Conservation (phyloP, 2,329 filamentous ascomycete species). For the Alternaria incomplexa region DNA sequence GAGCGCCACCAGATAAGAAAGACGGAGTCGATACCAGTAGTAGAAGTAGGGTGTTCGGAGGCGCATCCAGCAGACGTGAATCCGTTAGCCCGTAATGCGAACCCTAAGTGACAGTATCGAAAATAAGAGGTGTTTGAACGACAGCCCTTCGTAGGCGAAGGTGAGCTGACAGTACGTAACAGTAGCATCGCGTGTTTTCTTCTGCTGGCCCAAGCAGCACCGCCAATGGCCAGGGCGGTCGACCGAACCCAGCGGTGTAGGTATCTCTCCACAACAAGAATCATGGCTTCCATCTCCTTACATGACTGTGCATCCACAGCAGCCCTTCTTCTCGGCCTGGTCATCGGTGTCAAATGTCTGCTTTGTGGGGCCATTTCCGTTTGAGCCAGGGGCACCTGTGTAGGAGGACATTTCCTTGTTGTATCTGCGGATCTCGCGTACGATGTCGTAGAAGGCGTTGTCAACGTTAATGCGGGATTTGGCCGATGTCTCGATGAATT, state of each 20-base stretch:
- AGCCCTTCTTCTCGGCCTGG: slow-evolving; percentile 70
- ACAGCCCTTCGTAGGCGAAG: slow-evolving; percentile 18
- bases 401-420: slow-evolving; percentile 98
- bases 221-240: slow-evolving; percentile 33
- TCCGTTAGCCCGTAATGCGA: slow-evolving; percentile 34
- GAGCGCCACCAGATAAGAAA: slow-evolving; percentile 16
- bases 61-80: slow-evolving; percentile 35
- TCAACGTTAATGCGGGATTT: slow-evolving; percentile 99
- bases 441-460: slow-evolving; percentile 97
- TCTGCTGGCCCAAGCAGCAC: slow-evolving; percentile 24
- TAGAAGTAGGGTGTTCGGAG: slow-evolving; percentile 23
- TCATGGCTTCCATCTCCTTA: slow-evolving; percentile 50
- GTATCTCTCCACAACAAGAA: slow-evolving; percentile 24
- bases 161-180: slow-evolving; percentile 42
- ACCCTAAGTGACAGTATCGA: slow-evolving; percentile 34
- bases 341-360: slow-evolving; percentile 82
- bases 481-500: slow-evolving; percentile 98
- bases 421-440: slow-evolving; percentile 95
- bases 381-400: slow-evolving; percentile 67
- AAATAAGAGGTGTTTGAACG: slow-evolving; percentile 18
- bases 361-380: slow-evolving; percentile 50
- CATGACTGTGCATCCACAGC: slow-evolving; percentile 91
- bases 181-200: slow-evolving; percentile 43
- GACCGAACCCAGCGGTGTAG: slow-evolving; percentile 24
- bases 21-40: slow-evolving; percentile 21